Evolutionary conservation across 1,284 basidiomycete species (phyloP), one percentile per base, ranked within the genome.

Genomic region (Rhodofomes roseus): DNA sequence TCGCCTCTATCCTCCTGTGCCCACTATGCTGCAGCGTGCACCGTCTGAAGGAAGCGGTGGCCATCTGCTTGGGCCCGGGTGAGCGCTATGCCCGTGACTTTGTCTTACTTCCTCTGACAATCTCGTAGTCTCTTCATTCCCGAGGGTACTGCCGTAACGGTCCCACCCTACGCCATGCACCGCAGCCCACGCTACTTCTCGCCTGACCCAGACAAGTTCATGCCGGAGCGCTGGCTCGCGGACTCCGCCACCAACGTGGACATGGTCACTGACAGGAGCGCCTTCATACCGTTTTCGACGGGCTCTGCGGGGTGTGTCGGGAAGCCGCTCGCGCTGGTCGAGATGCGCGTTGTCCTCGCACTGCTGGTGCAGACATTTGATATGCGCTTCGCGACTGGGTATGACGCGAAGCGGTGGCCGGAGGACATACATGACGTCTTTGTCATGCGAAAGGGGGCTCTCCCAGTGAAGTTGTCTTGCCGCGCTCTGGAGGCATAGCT

Each of bases 1-100:
- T 51, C 76, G 87, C 43, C 71, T 88, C 37, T 76, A 77, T 43
- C 83, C 86, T 8, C 76, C 83, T 11, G 73, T 84, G 11, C 76
- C 80, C 7, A 80, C 77, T 27, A 80, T 79, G 39, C 76, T 80
- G 25, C 80, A 83, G 56, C 79, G 86, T 44, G 73, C 76, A 18
- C 74, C 71, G 0, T 60, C 60, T 14, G 44, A 43, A 4, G 68
- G 68, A 1, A 62, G 57, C 27, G 55, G 55, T 2, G 55, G 55
- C 2, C 44, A 39, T 11, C 7, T 57, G 5, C n/a, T 57, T 11
- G 46, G 55, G 1, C 5, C 9, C 4, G n/a, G 29, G 55, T 51
- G 25, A 20, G 55, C 29, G n/a, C n/a, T 34, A 11, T 34, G 31
- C 4, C 31, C 11, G 31, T 5, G 31, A 34, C 31, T 34, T 11